Evolutionary conservation across 2,329 filamentous ascomycete species (phyloP).

Genomic region (Trichophyton benhamiae): DNA sequence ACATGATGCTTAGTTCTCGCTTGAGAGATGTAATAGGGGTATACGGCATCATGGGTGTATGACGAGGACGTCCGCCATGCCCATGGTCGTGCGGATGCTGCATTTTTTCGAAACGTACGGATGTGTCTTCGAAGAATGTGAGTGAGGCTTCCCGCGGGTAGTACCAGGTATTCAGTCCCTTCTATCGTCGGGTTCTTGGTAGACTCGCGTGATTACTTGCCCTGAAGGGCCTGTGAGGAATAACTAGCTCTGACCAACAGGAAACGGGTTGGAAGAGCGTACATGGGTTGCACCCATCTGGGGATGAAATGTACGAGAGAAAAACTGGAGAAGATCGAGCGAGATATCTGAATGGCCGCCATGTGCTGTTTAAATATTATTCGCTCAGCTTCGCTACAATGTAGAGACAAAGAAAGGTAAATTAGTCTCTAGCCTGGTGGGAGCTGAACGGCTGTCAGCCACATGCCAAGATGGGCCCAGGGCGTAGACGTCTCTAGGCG

Average conservation of each 20-base stretch:
- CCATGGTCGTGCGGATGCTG: not conserved
- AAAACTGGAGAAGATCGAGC: not conserved
- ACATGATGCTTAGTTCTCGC: slow-evolving; percentile 30
- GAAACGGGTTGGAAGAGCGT: not conserved
- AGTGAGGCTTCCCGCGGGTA: not conserved
- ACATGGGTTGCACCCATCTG: not conserved
- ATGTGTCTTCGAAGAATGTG: not conserved
- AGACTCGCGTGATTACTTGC: not conserved
- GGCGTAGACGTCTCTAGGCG: not conserved
- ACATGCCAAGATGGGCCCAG: not conserved
- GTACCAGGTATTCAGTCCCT: not conserved
- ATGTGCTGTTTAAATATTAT: not conserved
- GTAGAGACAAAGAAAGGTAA: slow-evolving; percentile 2
- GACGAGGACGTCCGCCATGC: not conserved
- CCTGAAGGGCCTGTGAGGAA: not conserved
- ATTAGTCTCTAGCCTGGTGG: not conserved
- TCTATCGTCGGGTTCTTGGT: not conserved
- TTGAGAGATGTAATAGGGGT: slow-evolving; percentile 22
- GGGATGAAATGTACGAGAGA: not conserved
- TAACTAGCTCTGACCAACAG: not conserved
- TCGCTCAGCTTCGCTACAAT: not conserved
- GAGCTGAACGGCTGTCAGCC: not conserved
- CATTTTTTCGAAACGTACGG: not conserved
- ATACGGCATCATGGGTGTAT: slow-evolving; percentile 15
- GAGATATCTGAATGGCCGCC: not conserved